Evolutionary conservation across 345 rosid genomes (phyloP), one percentile per base, ranked within the genome.

Genomic region (Physaria fendleri): DNA sequence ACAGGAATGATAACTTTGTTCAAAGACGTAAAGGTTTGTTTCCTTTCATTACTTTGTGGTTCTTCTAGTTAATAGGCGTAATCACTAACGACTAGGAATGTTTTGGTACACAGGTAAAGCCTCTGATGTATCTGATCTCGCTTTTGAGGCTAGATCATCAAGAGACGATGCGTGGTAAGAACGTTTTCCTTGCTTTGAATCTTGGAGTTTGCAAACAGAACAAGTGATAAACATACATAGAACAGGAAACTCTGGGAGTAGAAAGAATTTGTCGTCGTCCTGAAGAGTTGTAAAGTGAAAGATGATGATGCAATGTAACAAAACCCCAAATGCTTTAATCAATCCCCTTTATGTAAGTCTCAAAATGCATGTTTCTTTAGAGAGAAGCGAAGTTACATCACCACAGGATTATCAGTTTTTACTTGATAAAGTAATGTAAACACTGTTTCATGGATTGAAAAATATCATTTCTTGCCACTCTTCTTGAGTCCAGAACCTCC

Each of bases 401-500:
- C 20, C 61, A 59, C 50, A 60, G 8, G 43, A 27, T 61, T 24
- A 25, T 50, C 46, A 59, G 60, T 59, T 41, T 59, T 2, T 41
- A 11, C 8, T 50, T 59, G 48, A 59, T 49, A 68, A 59, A 34
- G 10, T 32, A 23, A 59, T 34, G 40, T 33, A 37, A 24, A 6
- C 9, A 28, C 53, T n/a, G n/a, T n/a, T 48, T 33, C 33, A 62
- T 32, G 41, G 29, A 20, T 66, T 24, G 49, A 40, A 22, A 55
- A 4, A 35, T 1, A 34, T 68, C 49, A 68, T 76, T 91, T 91
- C 86, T 91, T 91, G 47, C 96, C 92, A 13, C 96, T 91, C 82
- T 85, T 87, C 86, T 85, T 88, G 24, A 91, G 96, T 20, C 96
- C 98, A 40, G 96, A 7, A 45, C 98, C 96, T 73, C 98, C 96